Percentiles rank a stretch among this genome's conserved stretches.
phyloP scores from a whole-genome alignment of 2,329 filamentous ascomycete genomes.

The Epichloe gansuensis region DNA sequence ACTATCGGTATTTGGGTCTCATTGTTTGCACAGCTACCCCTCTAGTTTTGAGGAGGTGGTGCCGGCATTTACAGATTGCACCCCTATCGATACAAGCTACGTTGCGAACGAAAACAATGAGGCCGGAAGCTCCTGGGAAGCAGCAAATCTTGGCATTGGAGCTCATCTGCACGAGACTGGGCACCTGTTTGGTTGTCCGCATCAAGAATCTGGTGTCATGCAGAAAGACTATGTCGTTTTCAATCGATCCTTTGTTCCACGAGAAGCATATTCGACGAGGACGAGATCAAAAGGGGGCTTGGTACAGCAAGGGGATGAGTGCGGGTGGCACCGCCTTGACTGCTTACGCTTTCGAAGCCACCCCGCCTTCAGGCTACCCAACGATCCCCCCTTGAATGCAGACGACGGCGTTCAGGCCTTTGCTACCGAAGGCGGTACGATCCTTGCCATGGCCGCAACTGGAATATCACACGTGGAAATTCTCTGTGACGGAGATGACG shows the following conservation, averaged over 20 bases:
- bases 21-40: constrained; percentile 84
- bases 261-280: constrained; percentile 76
- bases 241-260: constrained; percentile 68
- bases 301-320: constrained; percentile 68
- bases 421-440: constrained; percentile 64
- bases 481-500: constrained; percentile 63
- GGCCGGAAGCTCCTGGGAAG: constrained; percentile 84
- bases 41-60: constrained; percentile 80
- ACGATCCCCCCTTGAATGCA: constrained; percentile 48
- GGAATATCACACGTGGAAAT: constrained; percentile 82
- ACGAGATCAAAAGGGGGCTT: constrained; percentile 72
- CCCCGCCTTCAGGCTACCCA: constrained; percentile 75
- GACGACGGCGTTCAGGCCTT: constrained; percentile 79
- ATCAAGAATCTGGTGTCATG: constrained; percentile 89
- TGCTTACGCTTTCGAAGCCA: constrained; percentile 80
- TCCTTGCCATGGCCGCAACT: constrained; percentile 64
- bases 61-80: constrained; percentile 80
- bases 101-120: constrained; percentile 81
- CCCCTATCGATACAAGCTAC: constrained; percentile 65
- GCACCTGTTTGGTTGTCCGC: constrained; percentile 79
- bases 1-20: constrained; percentile 83
- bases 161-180: constrained; percentile 86
- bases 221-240: constrained; percentile 72
- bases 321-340: constrained; percentile 82
- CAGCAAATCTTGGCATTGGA: constrained; percentile 87